Evolutionary conservation across 140 eudicot species (phyloP).

Genomic region (Oenanthe javanica): DNA sequence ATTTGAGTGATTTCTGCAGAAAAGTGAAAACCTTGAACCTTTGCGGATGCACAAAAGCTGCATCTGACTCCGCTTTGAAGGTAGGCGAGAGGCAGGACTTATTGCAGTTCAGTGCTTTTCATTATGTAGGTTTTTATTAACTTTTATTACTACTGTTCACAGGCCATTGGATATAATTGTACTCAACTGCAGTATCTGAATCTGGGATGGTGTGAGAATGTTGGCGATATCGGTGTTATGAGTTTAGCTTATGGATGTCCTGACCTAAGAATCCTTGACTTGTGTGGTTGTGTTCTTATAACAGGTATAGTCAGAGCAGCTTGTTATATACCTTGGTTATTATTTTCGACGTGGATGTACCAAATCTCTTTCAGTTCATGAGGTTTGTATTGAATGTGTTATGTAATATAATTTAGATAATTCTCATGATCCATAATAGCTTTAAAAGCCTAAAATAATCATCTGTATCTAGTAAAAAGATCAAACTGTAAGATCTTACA

Average conservation of each 20-base stretch:
- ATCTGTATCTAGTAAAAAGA: not conserved
- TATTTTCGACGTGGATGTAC: not conserved
- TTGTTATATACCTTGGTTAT: not conserved
- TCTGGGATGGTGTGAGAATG: slow-evolving; percentile 93
- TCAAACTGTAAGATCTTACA: not conserved
- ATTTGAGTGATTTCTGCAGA: slow-evolving; percentile 51
- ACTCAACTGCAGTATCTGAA: slow-evolving; percentile 58
- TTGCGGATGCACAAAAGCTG: slow-evolving; percentile 90
- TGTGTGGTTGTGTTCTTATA: slow-evolving; percentile 88
- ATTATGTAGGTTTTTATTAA: not conserved
- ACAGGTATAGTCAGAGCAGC: slow-evolving; percentile 43
- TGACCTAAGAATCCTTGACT: slow-evolving; percentile 68
- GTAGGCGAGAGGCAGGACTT: slow-evolving; percentile 24
- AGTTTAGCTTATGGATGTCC: slow-evolving; percentile 92
- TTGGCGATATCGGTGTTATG: slow-evolving; percentile 74
- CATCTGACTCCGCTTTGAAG: slow-evolving; percentile 75
- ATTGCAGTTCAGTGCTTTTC: not conserved
- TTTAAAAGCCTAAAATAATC: not conserved
- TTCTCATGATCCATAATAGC: not conserved
- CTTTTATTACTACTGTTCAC: slow-evolving; percentile 8
- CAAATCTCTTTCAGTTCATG: not conserved
- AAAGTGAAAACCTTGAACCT: slow-evolving; percentile 65
- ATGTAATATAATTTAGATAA: not conserved
- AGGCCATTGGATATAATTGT: slow-evolving; percentile 81
- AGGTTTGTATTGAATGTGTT: no score